These are phyloP conservation scores for Gorgonomyces haynaldii DNA, from an alignment of 192 early-diverging fungal species.

Conservation along the genomic window DNA sequence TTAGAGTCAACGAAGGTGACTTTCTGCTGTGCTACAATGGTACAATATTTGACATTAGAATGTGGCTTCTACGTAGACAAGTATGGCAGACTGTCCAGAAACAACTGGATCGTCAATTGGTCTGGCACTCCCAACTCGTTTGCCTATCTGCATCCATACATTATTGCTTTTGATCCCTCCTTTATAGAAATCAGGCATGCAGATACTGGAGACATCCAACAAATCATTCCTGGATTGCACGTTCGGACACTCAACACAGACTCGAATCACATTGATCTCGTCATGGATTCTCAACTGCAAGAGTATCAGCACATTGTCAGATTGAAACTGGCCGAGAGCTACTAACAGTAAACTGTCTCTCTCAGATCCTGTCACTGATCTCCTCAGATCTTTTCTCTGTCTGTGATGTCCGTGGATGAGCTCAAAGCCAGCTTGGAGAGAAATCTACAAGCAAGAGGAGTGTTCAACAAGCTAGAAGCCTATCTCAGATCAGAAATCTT, in stretches of 20 bases:
- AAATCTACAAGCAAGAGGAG: slow-evolving; percentile 18
- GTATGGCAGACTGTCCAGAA: slow-evolving; percentile 60
- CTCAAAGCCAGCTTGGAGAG: too few relatives aligned
- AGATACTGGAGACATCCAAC: slow-evolving; percentile 56
- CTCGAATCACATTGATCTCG: slow-evolving; percentile 8
- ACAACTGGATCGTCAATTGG: slow-evolving; percentile 79
- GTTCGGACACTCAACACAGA: slow-evolving; percentile 46
- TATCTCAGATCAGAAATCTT: slow-evolving; percentile 30
- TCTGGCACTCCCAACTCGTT: slow-evolving; percentile 76
- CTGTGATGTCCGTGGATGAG: too few relatives aligned
- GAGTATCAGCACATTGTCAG: slow-evolving; percentile 16
- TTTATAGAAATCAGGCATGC: slow-evolving; percentile 86
- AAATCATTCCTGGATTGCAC: slow-evolving; percentile 54
- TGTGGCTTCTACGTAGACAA: slow-evolving; percentile 89
- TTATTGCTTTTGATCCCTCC: slow-evolving; percentile 78
- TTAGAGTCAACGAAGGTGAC: slow-evolving; percentile 61
- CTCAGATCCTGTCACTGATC: too few relatives aligned
- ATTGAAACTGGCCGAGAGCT: too few relatives aligned
- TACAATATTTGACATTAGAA: slow-evolving; percentile 49
- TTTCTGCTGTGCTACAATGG: slow-evolving; percentile 89
- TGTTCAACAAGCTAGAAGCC: slow-evolving; percentile 21
- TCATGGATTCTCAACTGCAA: slow-evolving; percentile 10
- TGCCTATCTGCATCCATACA: slow-evolving; percentile 68
- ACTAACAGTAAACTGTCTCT: too few relatives aligned
- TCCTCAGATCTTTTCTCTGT: too few relatives aligned